Conservation (phyloP, 2,329 filamentous ascomycete genomes). For the Pleurostoma richardsiae region DNA sequence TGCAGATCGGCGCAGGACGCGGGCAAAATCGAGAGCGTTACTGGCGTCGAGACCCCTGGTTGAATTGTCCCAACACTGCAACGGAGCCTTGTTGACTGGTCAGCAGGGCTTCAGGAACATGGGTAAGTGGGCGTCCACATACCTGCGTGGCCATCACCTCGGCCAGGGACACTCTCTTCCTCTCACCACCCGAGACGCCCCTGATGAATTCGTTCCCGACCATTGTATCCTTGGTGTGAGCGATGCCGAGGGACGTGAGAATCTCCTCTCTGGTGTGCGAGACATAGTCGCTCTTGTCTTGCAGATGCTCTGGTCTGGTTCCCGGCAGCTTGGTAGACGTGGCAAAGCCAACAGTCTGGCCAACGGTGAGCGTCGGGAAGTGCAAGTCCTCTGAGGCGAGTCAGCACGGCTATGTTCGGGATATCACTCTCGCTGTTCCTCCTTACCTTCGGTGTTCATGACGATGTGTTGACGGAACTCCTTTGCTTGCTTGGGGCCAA, state of each 20-base stretch:
- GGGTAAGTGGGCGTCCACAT: constrained; percentile 17
- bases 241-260: constrained; percentile 8
- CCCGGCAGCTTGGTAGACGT: constrained; percentile 11
- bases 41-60: constrained; percentile 65
- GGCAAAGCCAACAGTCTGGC: constrained; percentile 57
- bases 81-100: constrained; percentile 32
- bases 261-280: constrained; percentile 18
- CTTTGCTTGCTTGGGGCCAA: constrained; percentile 15
- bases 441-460: constrained; percentile 23
- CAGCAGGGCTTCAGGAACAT: constrained; percentile 53
- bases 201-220: constrained; percentile 47
- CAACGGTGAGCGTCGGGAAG: constrained; percentile 58
- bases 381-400: constrained; percentile 30
- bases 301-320: constrained; percentile 27
- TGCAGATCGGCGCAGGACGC: constrained; percentile 35
- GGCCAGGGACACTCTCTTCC: constrained; percentile 53
- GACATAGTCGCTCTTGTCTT: constrained; percentile 39
- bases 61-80: constrained; percentile 67
- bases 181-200: constrained; percentile 53
- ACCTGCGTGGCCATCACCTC: constrained; percentile 22
- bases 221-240: constrained; percentile 14
- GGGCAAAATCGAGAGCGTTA: constrained; percentile 62
- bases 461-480: constrained; percentile 21
- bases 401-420: background rate
- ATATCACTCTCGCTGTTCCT: background rate